phyloP scores from a whole-genome alignment of 805 yeast species.

The Yarrowia sp. region DNA sequence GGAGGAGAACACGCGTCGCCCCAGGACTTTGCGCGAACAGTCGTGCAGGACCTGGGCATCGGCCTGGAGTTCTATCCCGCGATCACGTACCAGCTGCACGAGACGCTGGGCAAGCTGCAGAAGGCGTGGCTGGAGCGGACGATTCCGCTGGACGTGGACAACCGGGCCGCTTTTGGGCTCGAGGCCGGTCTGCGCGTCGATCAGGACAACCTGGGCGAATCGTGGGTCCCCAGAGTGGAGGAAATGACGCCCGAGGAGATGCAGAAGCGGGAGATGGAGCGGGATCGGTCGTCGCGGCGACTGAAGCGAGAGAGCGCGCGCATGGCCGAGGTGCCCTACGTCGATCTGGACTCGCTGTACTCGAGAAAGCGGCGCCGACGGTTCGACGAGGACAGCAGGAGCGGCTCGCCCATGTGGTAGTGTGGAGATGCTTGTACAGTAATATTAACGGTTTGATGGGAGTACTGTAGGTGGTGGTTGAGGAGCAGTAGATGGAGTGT shows the following conservation, averaged over 20 bases:
- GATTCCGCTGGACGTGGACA: constrained; percentile 50
- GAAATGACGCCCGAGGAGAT: constrained; percentile 86
- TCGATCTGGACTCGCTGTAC: constrained; percentile 41
- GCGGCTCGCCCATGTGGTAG: constrained; percentile 27
- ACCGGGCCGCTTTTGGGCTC: constrained; percentile 60
- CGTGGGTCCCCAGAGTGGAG: constrained; percentile 88
- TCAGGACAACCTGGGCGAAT: constrained; percentile 70
- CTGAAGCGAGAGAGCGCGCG: constrained; percentile 87
- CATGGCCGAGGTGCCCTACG: constrained; percentile 51
- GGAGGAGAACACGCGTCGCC: constrained; percentile 56
- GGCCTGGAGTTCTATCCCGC: constrained; percentile 85
- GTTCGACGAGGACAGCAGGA: constrained; percentile 30
- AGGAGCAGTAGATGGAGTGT: too few relatives aligned
- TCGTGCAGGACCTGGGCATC: constrained; percentile 82
- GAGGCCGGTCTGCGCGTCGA: constrained; percentile 70
- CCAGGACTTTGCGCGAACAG: constrained; percentile 75
- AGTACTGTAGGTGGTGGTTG: neutral
- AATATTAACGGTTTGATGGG: neutral
- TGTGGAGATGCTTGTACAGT: constrained; percentile 1
- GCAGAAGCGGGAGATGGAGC: constrained; percentile 90
- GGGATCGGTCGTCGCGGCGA: constrained; percentile 87
- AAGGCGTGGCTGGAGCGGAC: constrained; percentile 77
- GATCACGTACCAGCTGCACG: constrained; percentile 82
- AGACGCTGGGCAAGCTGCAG: constrained; percentile 69
- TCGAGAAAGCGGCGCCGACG: constrained; percentile 39